Conservation (phyloP, 495 filamentous ascomycete species). For the Penicillium parvum region DNA sequence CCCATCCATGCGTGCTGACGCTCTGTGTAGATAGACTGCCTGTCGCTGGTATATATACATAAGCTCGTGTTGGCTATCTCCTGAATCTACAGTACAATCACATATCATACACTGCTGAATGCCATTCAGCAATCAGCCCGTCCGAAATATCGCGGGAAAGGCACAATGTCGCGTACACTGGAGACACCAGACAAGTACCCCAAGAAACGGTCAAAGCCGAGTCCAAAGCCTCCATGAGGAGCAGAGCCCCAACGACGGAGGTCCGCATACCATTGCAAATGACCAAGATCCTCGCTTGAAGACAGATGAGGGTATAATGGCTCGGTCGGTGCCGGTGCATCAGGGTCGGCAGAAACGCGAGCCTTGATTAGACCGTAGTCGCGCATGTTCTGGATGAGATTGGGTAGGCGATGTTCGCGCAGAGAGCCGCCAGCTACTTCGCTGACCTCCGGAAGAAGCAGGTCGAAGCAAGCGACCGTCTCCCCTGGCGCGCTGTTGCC, state of each 20-base stretch:
- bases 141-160: slow-evolving; percentile 88
- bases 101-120: slow-evolving; percentile 13
- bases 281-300: slow-evolving; percentile 45
- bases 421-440: slow-evolving; percentile 91
- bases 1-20: too few relatives aligned
- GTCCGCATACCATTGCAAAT: slow-evolving; percentile 90
- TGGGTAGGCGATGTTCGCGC: slow-evolving; percentile 77
- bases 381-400: slow-evolving; percentile 71
- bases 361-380: slow-evolving; percentile 49
- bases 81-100: slow-evolving; percentile 15
- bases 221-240: slow-evolving; percentile 93
- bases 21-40: too few relatives aligned
- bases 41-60: neutral
- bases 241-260: slow-evolving; percentile 88
- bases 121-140: slow-evolving; percentile 73
- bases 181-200: slow-evolving; percentile 78
- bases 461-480: slow-evolving; percentile 93
- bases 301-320: slow-evolving; percentile 35
- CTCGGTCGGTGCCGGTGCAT: slow-evolving; percentile 10
- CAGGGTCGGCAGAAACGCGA: slow-evolving; percentile 8
- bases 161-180: slow-evolving; percentile 80
- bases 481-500: slow-evolving; percentile 17
- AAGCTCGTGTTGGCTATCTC: neutral
- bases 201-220: slow-evolving; percentile 89
- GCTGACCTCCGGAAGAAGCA: slow-evolving; percentile 82